phyloP scores from a whole-genome alignment of 257 asterid species.

The Striga asiatica region DNA sequence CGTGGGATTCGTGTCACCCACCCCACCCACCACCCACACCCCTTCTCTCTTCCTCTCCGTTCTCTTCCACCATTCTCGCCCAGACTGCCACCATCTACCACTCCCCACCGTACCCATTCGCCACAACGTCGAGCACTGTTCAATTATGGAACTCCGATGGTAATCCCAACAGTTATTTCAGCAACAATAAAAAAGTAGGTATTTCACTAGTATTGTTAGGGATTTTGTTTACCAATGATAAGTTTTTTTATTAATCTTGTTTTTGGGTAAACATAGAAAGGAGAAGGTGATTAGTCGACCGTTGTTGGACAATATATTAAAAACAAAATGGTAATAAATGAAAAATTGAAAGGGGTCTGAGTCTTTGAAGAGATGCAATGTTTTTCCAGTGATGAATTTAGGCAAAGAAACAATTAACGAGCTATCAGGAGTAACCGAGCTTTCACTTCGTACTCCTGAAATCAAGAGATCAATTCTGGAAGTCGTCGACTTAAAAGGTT shows the following conservation, averaged over 20 bases:
- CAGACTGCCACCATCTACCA: no score
- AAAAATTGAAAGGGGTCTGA: slow-evolving; percentile 20
- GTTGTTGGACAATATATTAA: slow-evolving; percentile 28
- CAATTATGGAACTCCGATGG: slow-evolving; percentile 66
- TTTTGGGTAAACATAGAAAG: slow-evolving; percentile 23
- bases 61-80: no score
- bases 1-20: no score
- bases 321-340: slow-evolving; percentile 30
- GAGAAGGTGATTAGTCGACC: slow-evolving; percentile 24
- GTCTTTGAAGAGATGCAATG: slow-evolving; percentile 30
- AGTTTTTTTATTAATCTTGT: neutral
- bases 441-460: slow-evolving; percentile 54
- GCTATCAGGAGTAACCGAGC: slow-evolving; percentile 32
- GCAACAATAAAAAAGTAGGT: slow-evolving; percentile 37
- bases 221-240: neutral
- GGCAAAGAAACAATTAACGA: slow-evolving; percentile 1
- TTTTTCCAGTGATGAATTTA: slow-evolving; percentile 24
- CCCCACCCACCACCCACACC: no score
- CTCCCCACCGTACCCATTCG: no score
- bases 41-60: no score
- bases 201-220: neutral
- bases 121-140: slow-evolving; percentile 94
- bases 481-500: no score
- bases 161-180: neutral
- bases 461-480: slow-evolving; percentile 35